Conservation (phyloP, 331 rosid genomes). For the Prunus yedoensis region DNA sequence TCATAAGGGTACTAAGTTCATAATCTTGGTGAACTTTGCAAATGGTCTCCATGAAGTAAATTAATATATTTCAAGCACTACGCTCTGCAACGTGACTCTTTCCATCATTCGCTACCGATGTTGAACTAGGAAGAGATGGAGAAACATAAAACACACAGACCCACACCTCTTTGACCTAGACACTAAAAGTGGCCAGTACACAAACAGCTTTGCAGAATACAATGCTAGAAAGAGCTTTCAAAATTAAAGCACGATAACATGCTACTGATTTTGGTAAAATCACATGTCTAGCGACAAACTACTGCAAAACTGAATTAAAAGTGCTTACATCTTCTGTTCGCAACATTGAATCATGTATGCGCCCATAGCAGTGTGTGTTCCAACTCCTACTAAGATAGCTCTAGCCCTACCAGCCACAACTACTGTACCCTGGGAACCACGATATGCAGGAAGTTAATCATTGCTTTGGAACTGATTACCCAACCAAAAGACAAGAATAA, state of each 20-base stretch:
- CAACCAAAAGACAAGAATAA: neutral
- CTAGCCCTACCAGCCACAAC: slow-evolving; percentile 98
- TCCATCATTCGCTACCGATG: neutral
- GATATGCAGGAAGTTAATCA: slow-evolving; percentile 23
- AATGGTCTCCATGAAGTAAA: neutral
- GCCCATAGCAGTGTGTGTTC: slow-evolving; percentile 97
- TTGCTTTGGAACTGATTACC: slow-evolving; percentile 1
- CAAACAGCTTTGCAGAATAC: neutral
- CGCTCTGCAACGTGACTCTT: neutral
- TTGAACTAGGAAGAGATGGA: neutral
- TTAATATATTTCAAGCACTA: neutral
- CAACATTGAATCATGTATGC: slow-evolving; percentile 87
- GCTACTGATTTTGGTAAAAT: neutral
- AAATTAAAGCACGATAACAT: neutral
- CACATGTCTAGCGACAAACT: neutral
- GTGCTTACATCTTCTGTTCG: slow-evolving; percentile 89
- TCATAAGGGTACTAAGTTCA: neutral
- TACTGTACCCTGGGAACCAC: slow-evolving; percentile 79
- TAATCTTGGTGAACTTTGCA: neutral
- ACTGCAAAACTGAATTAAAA: slow-evolving; percentile 20
- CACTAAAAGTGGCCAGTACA: neutral
- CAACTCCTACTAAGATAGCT: slow-evolving; percentile 92
- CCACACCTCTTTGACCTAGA: neutral
- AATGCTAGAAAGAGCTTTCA: neutral
- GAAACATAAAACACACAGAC: neutral